These are phyloP conservation scores for Senna siamea DNA, from an alignment of 306 rosid species.

Conservation along the genomic window DNA sequence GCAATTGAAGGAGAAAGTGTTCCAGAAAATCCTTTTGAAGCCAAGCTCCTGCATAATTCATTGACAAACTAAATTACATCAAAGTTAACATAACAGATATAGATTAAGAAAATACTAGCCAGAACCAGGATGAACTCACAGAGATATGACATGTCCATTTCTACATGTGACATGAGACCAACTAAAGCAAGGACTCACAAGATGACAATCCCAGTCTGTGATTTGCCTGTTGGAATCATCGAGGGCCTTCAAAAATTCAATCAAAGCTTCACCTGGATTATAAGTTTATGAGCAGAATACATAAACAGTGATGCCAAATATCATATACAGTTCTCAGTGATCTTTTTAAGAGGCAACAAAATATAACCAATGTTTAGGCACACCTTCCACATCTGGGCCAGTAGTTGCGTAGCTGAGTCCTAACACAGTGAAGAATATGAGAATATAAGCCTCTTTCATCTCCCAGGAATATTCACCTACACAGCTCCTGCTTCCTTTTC, in stretches of 20 bases:
- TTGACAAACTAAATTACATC: constrained; percentile 37
- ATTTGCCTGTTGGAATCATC: constrained; percentile 68
- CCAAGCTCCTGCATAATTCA: constrained; percentile 69
- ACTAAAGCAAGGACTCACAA: constrained; percentile 89
- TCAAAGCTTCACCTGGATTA: constrained; percentile 77
- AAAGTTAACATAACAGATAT: neutral
- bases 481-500: constrained; percentile 2
- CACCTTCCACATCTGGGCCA: constrained; percentile 89
- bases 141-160: constrained; percentile 73
- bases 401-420: constrained; percentile 52
- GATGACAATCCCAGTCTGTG: constrained; percentile 65
- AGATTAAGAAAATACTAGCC: constrained; percentile 13
- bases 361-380: constrained; percentile 6
- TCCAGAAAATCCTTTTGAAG: constrained; percentile 79
- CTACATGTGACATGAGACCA: constrained; percentile 85
- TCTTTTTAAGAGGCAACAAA: neutral
- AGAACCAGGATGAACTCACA: constrained; percentile 64
- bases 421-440: constrained; percentile 53
- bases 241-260: constrained; percentile 59
- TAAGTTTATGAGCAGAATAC: constrained; percentile 22
- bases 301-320: neutral
- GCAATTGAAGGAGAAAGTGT: constrained; percentile 77
- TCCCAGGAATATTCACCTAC: constrained; percentile 37
- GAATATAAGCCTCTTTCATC: constrained; percentile 40
- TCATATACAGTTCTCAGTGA: too few relatives aligned